A percentile compares a stretch with the other conserved stretches of the same genome.
Conservation (phyloP, 495 filamentous ascomycete genomes). For the Penicillium cataractarum region DNA sequence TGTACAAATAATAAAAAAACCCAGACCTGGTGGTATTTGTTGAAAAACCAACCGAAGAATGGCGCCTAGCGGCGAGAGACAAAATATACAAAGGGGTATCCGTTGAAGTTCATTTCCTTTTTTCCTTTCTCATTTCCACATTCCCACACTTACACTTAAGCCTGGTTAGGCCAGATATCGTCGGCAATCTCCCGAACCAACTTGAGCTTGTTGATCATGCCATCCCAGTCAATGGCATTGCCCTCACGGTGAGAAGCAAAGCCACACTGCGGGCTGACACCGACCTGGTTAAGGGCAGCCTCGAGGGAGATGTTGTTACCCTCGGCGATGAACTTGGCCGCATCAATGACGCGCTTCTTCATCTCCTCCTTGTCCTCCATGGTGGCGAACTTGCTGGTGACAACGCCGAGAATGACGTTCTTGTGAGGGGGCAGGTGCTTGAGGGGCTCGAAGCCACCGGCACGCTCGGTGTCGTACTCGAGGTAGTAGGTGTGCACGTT, state of each 20-base stretch:
- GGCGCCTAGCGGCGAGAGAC: slow-evolving; percentile 12
- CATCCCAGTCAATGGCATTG: slow-evolving; percentile 64
- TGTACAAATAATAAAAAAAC: slow-evolving; percentile 15
- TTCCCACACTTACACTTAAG: slow-evolving; percentile 19
- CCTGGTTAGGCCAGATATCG: slow-evolving; percentile 72
- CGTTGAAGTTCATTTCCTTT: slow-evolving; percentile 16
- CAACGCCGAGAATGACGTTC: slow-evolving; percentile 75
- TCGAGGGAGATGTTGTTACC: slow-evolving; percentile 64
- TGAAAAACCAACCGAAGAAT: slow-evolving; percentile 22
- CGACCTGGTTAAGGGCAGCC: slow-evolving; percentile 68
- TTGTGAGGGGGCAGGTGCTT: slow-evolving; percentile 71
- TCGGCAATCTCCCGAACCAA: slow-evolving; percentile 71
- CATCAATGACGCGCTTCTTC: slow-evolving; percentile 66
- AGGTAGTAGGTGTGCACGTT: slow-evolving; percentile 81
- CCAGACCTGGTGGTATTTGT: slow-evolving; percentile 22
- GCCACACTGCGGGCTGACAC: slow-evolving; percentile 78
- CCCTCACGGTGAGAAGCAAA: slow-evolving; percentile 74
- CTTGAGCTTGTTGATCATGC: slow-evolving; percentile 71
- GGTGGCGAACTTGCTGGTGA: slow-evolving; percentile 73
- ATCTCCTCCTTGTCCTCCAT: slow-evolving; percentile 76
- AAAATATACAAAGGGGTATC: slow-evolving; percentile 22
- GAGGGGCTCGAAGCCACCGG: slow-evolving; percentile 79
- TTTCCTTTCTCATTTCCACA: neutral
- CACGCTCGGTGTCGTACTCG: slow-evolving; percentile 77
- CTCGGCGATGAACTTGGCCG: slow-evolving; percentile 72